Evolutionary conservation across 2,329 filamentous ascomycete genomes (phyloP), one percentile per base, ranked within the genome.

Genomic region (Paraphoma sp.): DNA sequence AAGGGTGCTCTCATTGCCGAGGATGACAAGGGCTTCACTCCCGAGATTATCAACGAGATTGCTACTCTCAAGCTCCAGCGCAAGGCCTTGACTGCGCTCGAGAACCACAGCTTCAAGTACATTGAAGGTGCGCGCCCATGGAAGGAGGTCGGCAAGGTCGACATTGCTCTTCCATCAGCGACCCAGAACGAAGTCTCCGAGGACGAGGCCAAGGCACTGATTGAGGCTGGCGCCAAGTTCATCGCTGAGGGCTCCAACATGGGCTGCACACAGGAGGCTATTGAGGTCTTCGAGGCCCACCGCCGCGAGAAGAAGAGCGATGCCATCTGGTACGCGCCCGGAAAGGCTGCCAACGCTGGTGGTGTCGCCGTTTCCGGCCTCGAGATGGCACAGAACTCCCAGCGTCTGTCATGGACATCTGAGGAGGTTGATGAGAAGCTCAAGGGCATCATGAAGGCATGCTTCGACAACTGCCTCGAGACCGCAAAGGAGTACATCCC

Each of bases 201-300:
- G 76, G 92, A 95, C 71, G 95, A 99, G 84, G 95, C 93, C 51
- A 83, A 92, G 82, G 87, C 86, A 16, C 87, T 98, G 44, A 87
- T 97, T 57, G 84, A 84, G 48, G 86, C 85, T 57, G 94, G 94
- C 67, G 86, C 85, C 74, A 87, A 89, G 77, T 96, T 92, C 83
- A 89, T 98, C 66, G 95, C 95, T 56, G 95, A 99, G 83, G 95
- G 95, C 54, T 95, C 90, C 81, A 98, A 98, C 87, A 98, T 99
- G 95, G 95, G 95, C 64, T 97, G 93, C 85, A 97, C 93, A 33
- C 92, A 95, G 81, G 93, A 91, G 65, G 94, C 94, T 67, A 97
- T 99, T 72, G 91, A 97, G 72, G 83, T 92, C 65, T 98, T 98
- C 78, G 94, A 98, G 86, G 86, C 84, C 16, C 83, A 88, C 71